Conservation (phyloP, 2,329 filamentous ascomycete genomes). For the Nakataea oryzae region DNA sequence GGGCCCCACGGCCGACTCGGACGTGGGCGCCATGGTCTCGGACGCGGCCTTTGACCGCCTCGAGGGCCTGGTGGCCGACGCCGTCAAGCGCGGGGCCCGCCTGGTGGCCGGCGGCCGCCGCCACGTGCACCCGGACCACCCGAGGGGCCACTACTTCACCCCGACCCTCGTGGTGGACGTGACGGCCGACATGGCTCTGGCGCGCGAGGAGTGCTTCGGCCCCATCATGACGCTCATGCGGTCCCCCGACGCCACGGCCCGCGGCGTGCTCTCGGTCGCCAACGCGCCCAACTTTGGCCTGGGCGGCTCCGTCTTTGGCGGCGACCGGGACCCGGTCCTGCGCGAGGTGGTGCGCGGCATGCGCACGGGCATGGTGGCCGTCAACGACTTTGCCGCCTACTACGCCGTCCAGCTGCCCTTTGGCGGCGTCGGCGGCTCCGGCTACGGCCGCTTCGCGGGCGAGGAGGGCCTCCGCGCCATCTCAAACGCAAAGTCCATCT, state of each 20-base stretch:
- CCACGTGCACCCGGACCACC: conserved; percentile 60
- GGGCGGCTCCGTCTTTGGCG: conserved; percentile 79
- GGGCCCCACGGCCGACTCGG: conserved; percentile 50
- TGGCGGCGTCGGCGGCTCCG: conserved; percentile 79
- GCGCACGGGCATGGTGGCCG: conserved; percentile 78
- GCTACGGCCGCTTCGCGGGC: conserved; percentile 87
- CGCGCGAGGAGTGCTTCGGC: conserved; percentile 85
- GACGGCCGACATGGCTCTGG: conserved; percentile 73
- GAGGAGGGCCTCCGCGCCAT: conserved; percentile 76
- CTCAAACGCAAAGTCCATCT: conserved; percentile 83
- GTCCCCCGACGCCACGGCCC: conserved; percentile 46
- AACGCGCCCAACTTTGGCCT: conserved; percentile 82
- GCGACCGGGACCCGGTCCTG: conserved; percentile 48
- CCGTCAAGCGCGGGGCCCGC: conserved; percentile 66
- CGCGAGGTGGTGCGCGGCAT: conserved; percentile 55
- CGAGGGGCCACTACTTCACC: conserved; percentile 79
- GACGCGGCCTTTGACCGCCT: conserved; percentile 63
- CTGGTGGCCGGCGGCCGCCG: conserved; percentile 73
- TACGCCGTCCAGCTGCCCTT: conserved; percentile 95
- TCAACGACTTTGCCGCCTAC: conserved; percentile 91
- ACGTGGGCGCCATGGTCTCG: conserved; percentile 88
- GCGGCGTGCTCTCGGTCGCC: conserved; percentile 62
- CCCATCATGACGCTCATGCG: conserved; percentile 83
- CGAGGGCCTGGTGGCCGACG: conserved; percentile 66
- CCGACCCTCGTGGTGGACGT: conserved; percentile 91